A percentile compares a stretch with the other conserved stretches of the same genome.
Evolutionary conservation across 768 basidiomycete genomes (phyloP).

Genomic region (Auriscalpium microsporum): DNA sequence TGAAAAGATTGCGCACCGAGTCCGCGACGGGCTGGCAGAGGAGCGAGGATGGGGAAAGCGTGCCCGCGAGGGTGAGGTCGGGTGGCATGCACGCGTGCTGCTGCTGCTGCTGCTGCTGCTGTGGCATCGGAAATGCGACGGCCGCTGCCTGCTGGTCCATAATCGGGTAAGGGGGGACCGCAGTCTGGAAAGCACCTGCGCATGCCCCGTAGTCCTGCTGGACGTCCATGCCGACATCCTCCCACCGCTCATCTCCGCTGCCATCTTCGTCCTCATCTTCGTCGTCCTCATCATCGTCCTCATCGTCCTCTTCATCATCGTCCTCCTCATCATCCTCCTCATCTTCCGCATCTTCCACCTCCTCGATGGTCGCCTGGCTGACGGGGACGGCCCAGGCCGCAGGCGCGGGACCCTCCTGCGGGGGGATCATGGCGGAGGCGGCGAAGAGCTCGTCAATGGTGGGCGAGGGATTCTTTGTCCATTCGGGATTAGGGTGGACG

Average conservation of each 20-base stretch:
- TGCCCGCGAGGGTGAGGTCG: background rate
- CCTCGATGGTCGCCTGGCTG: constrained; percentile 3
- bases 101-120: background rate
- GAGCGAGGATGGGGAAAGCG: constrained; percentile 6
- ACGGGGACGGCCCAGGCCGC: constrained; percentile 5
- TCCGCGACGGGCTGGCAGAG: constrained; percentile 13
- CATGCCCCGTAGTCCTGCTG: background rate
- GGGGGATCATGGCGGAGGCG: background rate
- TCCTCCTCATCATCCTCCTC: constrained; percentile 5
- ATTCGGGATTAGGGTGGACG: constrained; percentile 10
- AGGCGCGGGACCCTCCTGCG: background rate
- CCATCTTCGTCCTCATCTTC: constrained; percentile 3
- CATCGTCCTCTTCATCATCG: constrained; percentile 5
- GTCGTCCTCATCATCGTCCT: constrained; percentile 6
- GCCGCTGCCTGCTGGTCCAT: background rate
- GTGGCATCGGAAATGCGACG: background rate
- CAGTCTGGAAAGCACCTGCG: background rate
- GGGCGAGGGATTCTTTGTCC: constrained; percentile 9
- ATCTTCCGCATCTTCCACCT: constrained; percentile 8
- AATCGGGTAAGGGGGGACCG: background rate
- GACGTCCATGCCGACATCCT: constrained; percentile 5
- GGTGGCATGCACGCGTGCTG: background rate
- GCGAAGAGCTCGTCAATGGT: constrained; percentile 2
- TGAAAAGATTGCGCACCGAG: constrained; percentile 9
- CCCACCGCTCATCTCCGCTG: background rate